These are phyloP conservation scores for Termitomyces sp. DNA, from an alignment of 768 basidiomycete genomes.

Conservation along the genomic window DNA sequence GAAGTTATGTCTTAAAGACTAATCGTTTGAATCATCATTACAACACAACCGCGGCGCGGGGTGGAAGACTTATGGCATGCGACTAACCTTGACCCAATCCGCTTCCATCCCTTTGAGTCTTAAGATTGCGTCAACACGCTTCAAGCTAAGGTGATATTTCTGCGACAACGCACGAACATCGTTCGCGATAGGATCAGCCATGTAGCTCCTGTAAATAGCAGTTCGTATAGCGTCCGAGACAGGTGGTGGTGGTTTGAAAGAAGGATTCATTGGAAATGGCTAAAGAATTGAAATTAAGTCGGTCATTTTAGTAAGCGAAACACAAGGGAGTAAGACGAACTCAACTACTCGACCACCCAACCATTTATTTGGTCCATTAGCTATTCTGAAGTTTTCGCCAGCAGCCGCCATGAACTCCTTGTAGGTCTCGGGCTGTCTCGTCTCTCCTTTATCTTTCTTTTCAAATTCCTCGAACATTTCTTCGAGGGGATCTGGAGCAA, in stretches of 20 bases:
- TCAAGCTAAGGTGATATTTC: slow-evolving; percentile 62
- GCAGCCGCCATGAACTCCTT: slow-evolving; percentile 38
- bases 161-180: slow-evolving; percentile 59
- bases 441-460: background rate
- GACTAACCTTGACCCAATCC: slow-evolving; percentile 66
- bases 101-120: slow-evolving; percentile 77
- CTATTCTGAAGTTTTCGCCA: slow-evolving; percentile 38
- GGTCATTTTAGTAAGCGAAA: slow-evolving; percentile 1
- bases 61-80: slow-evolving; percentile 10
- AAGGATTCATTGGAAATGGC: slow-evolving; percentile 86
- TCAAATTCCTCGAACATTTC: slow-evolving; percentile 12
- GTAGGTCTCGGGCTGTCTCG: slow-evolving; percentile 25
- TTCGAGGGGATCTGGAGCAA: background rate
- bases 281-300: slow-evolving; percentile 26
- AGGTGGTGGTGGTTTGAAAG: slow-evolving; percentile 78
- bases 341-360: slow-evolving; percentile 54
- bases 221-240: slow-evolving; percentile 59
- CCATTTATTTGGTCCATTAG: slow-evolving; percentile 54
- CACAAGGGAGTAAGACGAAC: slow-evolving; percentile 25
- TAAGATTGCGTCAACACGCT: slow-evolving; percentile 80
- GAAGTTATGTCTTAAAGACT: slow-evolving; percentile 79
- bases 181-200: slow-evolving; percentile 52
- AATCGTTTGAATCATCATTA: slow-evolving; percentile 75
- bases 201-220: slow-evolving; percentile 57
- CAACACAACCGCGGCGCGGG: slow-evolving; percentile 8